Conservation (phyloP, 108 stramenopile genomes). For the Nitzschia putrida region DNA sequence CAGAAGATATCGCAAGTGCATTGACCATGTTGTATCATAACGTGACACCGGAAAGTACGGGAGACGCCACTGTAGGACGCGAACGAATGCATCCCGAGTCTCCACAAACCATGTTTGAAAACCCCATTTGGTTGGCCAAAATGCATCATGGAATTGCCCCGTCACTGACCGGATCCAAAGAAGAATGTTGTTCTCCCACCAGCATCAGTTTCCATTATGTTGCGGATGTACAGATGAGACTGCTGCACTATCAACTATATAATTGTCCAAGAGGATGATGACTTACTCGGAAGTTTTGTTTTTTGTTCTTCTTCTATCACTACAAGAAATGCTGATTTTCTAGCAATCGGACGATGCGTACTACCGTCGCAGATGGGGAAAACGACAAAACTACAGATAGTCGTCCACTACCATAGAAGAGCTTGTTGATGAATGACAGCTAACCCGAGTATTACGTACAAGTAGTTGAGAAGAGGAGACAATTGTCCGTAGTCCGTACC, state of each 20-base stretch:
- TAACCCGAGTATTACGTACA: too few species aligned
- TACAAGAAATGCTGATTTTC: too few species aligned
- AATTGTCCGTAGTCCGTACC: too few species aligned
- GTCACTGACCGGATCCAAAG: neutral
- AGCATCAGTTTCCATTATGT: slow-evolving; percentile 23
- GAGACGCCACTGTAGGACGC: neutral
- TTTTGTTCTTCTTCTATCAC: too few species aligned
- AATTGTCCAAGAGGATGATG: slow-evolving; percentile 4
- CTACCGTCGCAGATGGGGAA: too few species aligned
- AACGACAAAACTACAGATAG: too few species aligned
- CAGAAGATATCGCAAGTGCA: slow-evolving; percentile 20
- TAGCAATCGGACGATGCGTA: too few species aligned
- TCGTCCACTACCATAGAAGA: too few species aligned
- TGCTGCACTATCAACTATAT: slow-evolving; percentile 13
- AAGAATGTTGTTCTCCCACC: slow-evolving; percentile 19
- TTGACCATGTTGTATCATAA: slow-evolving; percentile 18
- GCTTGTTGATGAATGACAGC: too few species aligned
- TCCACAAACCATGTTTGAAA: slow-evolving; percentile 17
- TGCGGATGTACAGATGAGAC: slow-evolving; percentile 17
- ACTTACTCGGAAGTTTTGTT: neutral
- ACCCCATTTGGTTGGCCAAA: slow-evolving; percentile 15
- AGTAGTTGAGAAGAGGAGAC: too few species aligned
- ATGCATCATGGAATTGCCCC: slow-evolving; percentile 18
- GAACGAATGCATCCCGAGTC: slow-evolving; percentile 25
- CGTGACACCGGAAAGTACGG: slow-evolving; percentile 4